Percentiles rank a stretch among this genome's conserved stretches.
phyloP scores from a whole-genome alignment of 805 yeast species.

The Helenozyma baotianmanensis region DNA sequence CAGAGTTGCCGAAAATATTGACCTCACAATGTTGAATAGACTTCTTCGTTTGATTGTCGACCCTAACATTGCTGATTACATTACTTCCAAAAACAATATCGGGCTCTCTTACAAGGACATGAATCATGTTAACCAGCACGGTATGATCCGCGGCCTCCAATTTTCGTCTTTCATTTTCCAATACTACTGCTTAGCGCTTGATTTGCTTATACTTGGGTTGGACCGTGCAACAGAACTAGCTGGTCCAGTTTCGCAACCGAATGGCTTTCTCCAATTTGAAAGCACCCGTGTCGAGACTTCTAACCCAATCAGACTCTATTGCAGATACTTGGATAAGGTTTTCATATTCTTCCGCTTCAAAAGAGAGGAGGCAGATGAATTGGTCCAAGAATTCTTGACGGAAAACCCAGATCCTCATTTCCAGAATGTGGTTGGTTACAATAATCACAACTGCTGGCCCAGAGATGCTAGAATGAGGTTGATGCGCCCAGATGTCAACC shows the following conservation, averaged over 20 bases:
- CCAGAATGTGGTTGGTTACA: constrained; percentile 80
- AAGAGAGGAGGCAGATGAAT: constrained; percentile 66
- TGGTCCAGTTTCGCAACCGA: constrained; percentile 67
- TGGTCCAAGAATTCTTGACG: constrained; percentile 68
- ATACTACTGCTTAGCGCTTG: constrained; percentile 82
- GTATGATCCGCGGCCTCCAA: constrained; percentile 82
- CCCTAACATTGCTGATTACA: constrained; percentile 89
- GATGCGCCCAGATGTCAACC: constrained; percentile 84
- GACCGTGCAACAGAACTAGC: constrained; percentile 87
- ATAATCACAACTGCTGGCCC: constrained; percentile 93
- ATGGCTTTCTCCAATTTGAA: constrained; percentile 71
- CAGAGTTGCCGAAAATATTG: constrained; percentile 79
- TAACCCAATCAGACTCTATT: constrained; percentile 76
- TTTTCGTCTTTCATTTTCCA: constrained; percentile 88
- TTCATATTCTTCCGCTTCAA: constrained; percentile 75
- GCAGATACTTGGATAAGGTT: constrained; percentile 78
- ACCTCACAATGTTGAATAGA: constrained; percentile 80
- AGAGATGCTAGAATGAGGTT: constrained; percentile 85
- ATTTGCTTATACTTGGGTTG: constrained; percentile 74
- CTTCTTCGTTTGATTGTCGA: constrained; percentile 77
- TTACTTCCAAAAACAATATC: constrained; percentile 86
- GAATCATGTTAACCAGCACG: constrained; percentile 88
- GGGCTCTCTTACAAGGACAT: constrained; percentile 84
- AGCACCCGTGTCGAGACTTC: constrained; percentile 52
- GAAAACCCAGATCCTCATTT: constrained; percentile 93